Percentiles rank a stretch among this genome's conserved stretches.
Evolutionary conservation across 2,329 filamentous ascomycete species (phyloP).

Genomic region (Fusarium lateritium): DNA sequence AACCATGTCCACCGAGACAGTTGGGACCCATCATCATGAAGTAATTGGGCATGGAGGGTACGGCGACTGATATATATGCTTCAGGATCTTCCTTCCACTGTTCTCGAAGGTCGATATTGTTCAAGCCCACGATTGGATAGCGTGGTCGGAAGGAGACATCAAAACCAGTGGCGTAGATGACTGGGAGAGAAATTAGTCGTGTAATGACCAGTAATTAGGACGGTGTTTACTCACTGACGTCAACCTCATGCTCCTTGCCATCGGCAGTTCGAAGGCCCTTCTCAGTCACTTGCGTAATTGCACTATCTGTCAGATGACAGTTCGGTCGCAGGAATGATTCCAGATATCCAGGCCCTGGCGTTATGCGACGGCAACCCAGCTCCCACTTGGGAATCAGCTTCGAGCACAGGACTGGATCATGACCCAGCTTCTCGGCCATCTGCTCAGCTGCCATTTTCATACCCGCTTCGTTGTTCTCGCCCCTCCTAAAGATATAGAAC

Average conservation of each 20-base stretch:
- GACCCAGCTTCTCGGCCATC: constrained; percentile 44
- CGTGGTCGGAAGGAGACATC: constrained; percentile 67
- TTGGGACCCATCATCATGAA: constrained; percentile 50
- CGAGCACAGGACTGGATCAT: constrained; percentile 40
- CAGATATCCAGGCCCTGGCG: constrained; percentile 40
- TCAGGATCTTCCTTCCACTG: constrained; percentile 62
- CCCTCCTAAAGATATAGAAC: constrained; percentile 55
- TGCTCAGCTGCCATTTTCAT: constrained; percentile 43
- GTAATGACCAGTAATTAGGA: too few species aligned
- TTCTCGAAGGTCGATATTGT: constrained; percentile 63
- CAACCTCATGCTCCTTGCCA: constrained; percentile 40
- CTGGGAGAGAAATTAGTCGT: constrained; percentile 3
- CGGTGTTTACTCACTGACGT: constrained; percentile 36
- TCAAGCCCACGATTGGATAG: constrained; percentile 65
- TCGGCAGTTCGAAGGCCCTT: constrained; percentile 40
- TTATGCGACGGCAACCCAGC: constrained; percentile 40
- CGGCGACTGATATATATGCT: constrained; percentile 50
- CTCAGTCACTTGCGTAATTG: constrained; percentile 39
- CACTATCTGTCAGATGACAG: constrained; percentile 41
- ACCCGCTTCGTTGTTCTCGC: constrained; percentile 40
- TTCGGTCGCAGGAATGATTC: constrained; percentile 42
- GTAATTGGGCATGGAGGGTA: constrained; percentile 52
- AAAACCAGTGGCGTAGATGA: constrained; percentile 71
- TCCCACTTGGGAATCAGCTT: constrained; percentile 46
- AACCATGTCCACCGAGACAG: constrained; percentile 44